Base-by-base conservation (phyloP, 140 eudicot species). In the Bidens hawaiensis region DNA sequence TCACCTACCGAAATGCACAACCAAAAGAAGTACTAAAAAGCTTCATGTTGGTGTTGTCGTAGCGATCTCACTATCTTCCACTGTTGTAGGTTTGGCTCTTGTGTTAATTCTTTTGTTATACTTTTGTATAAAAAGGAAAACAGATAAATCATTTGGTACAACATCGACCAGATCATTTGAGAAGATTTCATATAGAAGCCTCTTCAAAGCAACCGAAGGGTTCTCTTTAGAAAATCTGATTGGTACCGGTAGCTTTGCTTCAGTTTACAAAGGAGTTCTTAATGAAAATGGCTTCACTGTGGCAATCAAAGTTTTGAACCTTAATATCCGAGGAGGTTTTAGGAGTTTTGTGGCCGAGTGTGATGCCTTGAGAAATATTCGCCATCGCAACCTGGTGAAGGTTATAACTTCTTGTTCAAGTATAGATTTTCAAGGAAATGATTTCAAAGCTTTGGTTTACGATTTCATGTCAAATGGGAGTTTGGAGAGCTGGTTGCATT, bases 371-470 rank as follows among this genome's bases (percentile, higher is more conserved):
- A 64, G 71, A 50, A 30, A 55, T 28, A 30, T 28, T 27, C 38
- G 72, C 23, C 83, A 73, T 23, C 70, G 73, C 15, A 78, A 68
- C 52, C 78, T 75, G 17, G 78, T 70, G 2, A 75, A 75, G 21
- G 47, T 80, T 7, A 46, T 80, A 8, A 71, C 76, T 27, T 58
- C 41, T 5, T 76, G 86, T 55, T 77, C 83, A 12, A 45, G 69
- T 49, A 9, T 73, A 8, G 78, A 81, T 73, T 64, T 34, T 51
- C 72, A 76, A 52, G 82, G 82, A 4, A 69, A 68, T 7, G 87
- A 81, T 28, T 81, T 81, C 70, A 81, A 76, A 46, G 87, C 87
- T 11, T 28, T 81, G 7, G 82, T 81, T 17, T 71, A 73, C 8
- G 76, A 71, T 10, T 78, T 61, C 60, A 62, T 78, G 76, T 57